Base-by-base conservation (phyloP, 129 eudicot genomes). In the Glebionis coronaria region DNA sequence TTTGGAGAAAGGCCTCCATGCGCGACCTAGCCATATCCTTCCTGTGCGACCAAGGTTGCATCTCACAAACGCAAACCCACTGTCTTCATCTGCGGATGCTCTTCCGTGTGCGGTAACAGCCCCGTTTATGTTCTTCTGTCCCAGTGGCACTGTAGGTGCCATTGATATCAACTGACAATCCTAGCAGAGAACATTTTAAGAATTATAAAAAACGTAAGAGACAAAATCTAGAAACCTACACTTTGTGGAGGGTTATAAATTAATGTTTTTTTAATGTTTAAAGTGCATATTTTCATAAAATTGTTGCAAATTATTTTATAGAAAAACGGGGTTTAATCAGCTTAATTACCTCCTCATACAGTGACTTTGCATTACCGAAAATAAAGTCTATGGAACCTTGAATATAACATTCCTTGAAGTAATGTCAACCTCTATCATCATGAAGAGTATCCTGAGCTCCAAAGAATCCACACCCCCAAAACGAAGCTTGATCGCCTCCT, bases 391-490 rank as follows among this genome's bases (percentile, higher is more conserved):
- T 88, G 18, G 98, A 92, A 23, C 98, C 98, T 70, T 92, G 98
- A 40, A 92, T 86, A 65, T 88, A 88, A 61, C 96, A 92, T 5
- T 92, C 95, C 70, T 79, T 85, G 80, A 88, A 92, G 81, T 92
- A 92, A 78, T 92, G 98, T 31, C 98, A 89, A 77, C 98, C 98
- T 70, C 95, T 80, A 55, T 92, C 98, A 14, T 92, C 98, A 61
- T 92, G 98, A 65, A 92, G 95, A 5, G 98, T 92, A 52, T 92
- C 98, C 21, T 92, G 98, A 2, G 96, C 96, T 73, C 96, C 96
- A 73, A 88, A 92, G 81, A 92, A 92, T 5, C 98, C 96, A 74
- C 98, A 92, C 12, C 98, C 96, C 96, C 89, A 86, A 68, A 88
- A 92, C 2, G 91, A 88, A 21, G 98, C 91, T 76, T 80, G 80